Evolutionary conservation across 2,329 filamentous ascomycete species (phyloP).

Genomic region (Hortaea werneckii): DNA sequence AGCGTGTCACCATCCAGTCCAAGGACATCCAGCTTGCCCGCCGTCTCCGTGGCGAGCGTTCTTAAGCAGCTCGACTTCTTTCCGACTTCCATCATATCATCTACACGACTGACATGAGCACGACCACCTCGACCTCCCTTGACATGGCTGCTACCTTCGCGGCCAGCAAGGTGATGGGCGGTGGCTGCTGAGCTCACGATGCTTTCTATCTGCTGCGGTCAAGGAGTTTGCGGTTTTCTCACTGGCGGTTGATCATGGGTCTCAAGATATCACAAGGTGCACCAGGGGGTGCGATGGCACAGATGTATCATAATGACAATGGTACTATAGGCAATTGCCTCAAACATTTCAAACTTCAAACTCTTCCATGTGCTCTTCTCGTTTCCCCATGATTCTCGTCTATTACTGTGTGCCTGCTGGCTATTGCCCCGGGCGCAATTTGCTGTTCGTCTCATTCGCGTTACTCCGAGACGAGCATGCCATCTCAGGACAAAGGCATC

Average conservation of each 20-base stretch:
- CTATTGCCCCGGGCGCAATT: neutral
- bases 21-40: slow-evolving; percentile 91
- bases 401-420: too few species aligned
- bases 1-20: slow-evolving; percentile 81
- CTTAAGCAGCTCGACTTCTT: slow-evolving; percentile 28
- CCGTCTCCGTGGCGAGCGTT: slow-evolving; percentile 45
- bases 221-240: slow-evolving; percentile 18
- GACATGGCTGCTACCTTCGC: slow-evolving; percentile 5
- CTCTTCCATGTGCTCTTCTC: neutral
- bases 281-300: slow-evolving; percentile 14
- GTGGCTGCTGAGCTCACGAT: slow-evolving; percentile 13
- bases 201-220: slow-evolving; percentile 10
- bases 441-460: neutral
- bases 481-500: too few species aligned
- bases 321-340: slow-evolving; percentile 20
- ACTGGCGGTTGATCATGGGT: slow-evolving; percentile 11
- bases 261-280: slow-evolving; percentile 26
- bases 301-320: slow-evolving; percentile 32
- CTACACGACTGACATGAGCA: slow-evolving; percentile 15
- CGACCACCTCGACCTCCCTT: slow-evolving; percentile 21
- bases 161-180: slow-evolving; percentile 22
- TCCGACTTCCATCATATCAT: slow-evolving; percentile 5
- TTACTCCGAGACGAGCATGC: too few species aligned
- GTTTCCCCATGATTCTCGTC: slow-evolving; percentile 1
- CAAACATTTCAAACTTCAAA: slow-evolving; percentile 11